Conservation (phyloP, 306 rosid species). For the Senna siamea region DNA sequence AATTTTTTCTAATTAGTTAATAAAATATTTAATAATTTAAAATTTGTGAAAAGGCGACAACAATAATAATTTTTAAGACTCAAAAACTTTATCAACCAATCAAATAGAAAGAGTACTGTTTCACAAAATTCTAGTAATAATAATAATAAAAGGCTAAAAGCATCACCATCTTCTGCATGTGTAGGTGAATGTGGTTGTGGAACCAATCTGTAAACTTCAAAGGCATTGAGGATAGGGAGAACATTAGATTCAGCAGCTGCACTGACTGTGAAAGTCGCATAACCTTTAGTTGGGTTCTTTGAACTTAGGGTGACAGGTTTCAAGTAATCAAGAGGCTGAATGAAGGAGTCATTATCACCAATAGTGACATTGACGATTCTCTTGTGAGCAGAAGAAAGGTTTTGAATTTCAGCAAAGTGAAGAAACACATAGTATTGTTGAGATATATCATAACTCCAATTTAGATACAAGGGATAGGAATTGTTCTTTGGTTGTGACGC, state of each 20-base stretch:
- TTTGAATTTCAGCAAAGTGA: conserved; percentile 48
- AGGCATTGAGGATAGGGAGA: conserved; percentile 52
- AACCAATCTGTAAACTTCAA: background rate
- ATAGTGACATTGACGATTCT: background rate
- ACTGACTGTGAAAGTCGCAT: background rate
- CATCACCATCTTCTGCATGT: no score
- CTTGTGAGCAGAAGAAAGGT: background rate
- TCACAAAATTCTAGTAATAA: no score
- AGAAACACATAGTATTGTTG: conserved; percentile 19
- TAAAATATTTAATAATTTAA: no score
- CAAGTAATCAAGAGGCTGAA: conserved; percentile 39
- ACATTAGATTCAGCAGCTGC: conserved; percentile 27
- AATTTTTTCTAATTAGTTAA: no score
- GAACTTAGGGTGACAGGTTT: background rate
- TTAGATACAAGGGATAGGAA: background rate
- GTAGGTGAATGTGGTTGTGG: conserved; percentile 13
- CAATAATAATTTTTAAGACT: no score
- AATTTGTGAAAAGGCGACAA: no score
- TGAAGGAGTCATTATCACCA: background rate
- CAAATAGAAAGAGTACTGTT: no score
- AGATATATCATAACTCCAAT: background rate
- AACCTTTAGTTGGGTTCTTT: background rate
- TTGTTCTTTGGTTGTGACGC: conserved; percentile 21
- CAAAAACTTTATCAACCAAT: no score
- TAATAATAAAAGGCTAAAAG: no score